These are phyloP conservation scores for Solanum bulbocastanum DNA, from an alignment of 257 asterid genomes.

Conservation along the genomic window DNA sequence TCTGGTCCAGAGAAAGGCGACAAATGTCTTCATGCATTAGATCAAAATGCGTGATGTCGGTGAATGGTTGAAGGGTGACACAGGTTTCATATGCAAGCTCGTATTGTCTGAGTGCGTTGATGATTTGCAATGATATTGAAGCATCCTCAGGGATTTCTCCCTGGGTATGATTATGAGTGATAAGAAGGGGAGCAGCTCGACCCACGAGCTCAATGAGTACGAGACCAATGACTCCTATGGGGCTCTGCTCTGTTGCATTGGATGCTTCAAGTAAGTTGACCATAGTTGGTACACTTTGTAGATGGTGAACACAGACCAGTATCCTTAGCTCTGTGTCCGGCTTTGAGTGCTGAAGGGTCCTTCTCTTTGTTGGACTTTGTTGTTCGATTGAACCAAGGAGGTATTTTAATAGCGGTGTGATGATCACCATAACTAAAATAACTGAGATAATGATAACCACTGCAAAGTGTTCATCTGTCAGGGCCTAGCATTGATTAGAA, in stretches of 20 bases:
- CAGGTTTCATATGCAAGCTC: constrained; percentile 44
- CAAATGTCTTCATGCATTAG: constrained; percentile 57
- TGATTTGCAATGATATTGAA: constrained; percentile 43
- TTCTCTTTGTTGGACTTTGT: constrained; percentile 20
- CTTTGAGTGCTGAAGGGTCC: constrained; percentile 56
- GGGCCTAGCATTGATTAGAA: constrained; percentile 22
- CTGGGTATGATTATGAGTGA: constrained; percentile 49
- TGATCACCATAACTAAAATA: constrained; percentile 38
- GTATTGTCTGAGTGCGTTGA: constrained; percentile 63
- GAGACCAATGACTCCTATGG: constrained; percentile 52
- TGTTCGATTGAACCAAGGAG: constrained; percentile 37
- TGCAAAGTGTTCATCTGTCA: constrained; percentile 44
- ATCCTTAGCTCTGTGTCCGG: constrained; percentile 47
- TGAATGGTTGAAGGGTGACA: constrained; percentile 44
- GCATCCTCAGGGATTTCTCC: constrained; percentile 27
- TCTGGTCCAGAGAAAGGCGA: constrained; percentile 44
- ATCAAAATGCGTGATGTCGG: constrained; percentile 36
- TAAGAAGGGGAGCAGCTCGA: constrained; percentile 62
- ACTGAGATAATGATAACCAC: constrained; percentile 32
- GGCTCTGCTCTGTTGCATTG: constrained; percentile 44
- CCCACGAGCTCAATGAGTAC: constrained; percentile 57
- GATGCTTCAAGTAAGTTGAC: constrained; percentile 67
- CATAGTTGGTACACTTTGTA: constrained; percentile 46
- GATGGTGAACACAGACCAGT: constrained; percentile 45
- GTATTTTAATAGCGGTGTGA: constrained; percentile 41